Conservation (phyloP, 2,329 filamentous ascomycete genomes). For the Claviceps arundinis region DNA sequence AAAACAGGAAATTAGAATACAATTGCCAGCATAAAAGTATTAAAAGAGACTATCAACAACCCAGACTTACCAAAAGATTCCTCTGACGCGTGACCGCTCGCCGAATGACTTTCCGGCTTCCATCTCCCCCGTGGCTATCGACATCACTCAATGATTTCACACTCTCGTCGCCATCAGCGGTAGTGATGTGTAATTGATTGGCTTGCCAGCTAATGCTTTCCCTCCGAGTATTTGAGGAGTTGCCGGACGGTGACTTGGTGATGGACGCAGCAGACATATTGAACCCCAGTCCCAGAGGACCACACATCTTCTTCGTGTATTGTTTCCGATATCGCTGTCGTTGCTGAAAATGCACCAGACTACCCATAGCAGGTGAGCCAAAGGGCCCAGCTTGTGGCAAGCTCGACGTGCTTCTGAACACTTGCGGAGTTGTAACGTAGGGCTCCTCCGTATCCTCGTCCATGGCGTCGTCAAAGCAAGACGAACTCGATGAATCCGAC, state of each 20-base stretch:
- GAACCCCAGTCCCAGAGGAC: slow-evolving; percentile 37
- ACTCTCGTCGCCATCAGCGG: slow-evolving; percentile 51
- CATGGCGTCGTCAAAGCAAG: slow-evolving; percentile 56
- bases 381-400: slow-evolving; percentile 39
- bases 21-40: not conserved
- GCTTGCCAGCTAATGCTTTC: slow-evolving; percentile 88
- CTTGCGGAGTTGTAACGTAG: slow-evolving; percentile 73
- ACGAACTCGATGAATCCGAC: slow-evolving; percentile 65
- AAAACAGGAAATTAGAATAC: not conserved
- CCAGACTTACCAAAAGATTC: slow-evolving; percentile 60
- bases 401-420: slow-evolving; percentile 42
- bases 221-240: slow-evolving; percentile 44
- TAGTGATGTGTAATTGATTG: slow-evolving; percentile 71
- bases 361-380: slow-evolving; percentile 58
- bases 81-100: slow-evolving; percentile 75
- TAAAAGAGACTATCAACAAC: not conserved
- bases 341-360: slow-evolving; percentile 73
- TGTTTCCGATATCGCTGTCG: slow-evolving; percentile 59
- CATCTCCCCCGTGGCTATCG: slow-evolving; percentile 35
- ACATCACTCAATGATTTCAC: slow-evolving; percentile 56
- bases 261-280: slow-evolving; percentile 29
- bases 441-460: slow-evolving; percentile 68
- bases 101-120: slow-evolving; percentile 63
- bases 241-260: slow-evolving; percentile 62
- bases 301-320: slow-evolving; percentile 41